Evolutionary conservation across 1,284 basidiomycete genomes (phyloP).

Genomic region (Pseudozyma tsukubaensis): DNA sequence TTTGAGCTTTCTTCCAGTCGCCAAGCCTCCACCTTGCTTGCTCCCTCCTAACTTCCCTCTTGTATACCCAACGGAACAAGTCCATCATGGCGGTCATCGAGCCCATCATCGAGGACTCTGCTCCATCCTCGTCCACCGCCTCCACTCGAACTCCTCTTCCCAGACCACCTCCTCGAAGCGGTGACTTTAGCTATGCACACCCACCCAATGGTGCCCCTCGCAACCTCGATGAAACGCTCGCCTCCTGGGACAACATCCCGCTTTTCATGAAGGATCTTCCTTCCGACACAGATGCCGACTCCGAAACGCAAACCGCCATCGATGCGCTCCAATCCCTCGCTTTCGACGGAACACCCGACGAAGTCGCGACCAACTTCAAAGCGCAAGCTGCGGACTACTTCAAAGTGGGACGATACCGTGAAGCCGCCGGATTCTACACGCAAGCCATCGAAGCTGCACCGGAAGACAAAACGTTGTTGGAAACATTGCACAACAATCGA

Average conservation of each 20-base stretch:
- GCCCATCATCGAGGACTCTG: neutral
- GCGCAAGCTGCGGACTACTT: constrained; percentile 95
- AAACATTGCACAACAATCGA: constrained; percentile 75
- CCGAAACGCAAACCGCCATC: constrained; percentile 71
- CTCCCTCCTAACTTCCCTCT: neutral
- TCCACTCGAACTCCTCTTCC: constrained; percentile 8
- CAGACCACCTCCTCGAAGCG: constrained; percentile 22
- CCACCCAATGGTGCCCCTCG: constrained; percentile 15
- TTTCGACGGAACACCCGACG: constrained; percentile 91
- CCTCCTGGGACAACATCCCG: constrained; percentile 72
- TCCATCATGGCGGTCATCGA: constrained; percentile 29
- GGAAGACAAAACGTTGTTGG: constrained; percentile 76
- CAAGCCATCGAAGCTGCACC: constrained; percentile 88
- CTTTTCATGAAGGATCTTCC: constrained; percentile 94
- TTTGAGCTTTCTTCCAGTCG: neutral
- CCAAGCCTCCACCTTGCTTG: neutral
- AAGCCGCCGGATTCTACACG: constrained; percentile 89
- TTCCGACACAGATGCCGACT: neutral
- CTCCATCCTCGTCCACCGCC: neutral
- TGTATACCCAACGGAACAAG: neutral
- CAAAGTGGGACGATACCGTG: constrained; percentile 83
- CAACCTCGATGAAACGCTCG: constrained; percentile 34
- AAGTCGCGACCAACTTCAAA: constrained; percentile 91
- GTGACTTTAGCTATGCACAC: constrained; percentile 30
- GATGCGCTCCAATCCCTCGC: constrained; percentile 86